Evolutionary conservation across 2,329 filamentous ascomycete genomes (phyloP), one percentile per base, ranked within the genome.

Genomic region (Nannizzia gypsea): DNA sequence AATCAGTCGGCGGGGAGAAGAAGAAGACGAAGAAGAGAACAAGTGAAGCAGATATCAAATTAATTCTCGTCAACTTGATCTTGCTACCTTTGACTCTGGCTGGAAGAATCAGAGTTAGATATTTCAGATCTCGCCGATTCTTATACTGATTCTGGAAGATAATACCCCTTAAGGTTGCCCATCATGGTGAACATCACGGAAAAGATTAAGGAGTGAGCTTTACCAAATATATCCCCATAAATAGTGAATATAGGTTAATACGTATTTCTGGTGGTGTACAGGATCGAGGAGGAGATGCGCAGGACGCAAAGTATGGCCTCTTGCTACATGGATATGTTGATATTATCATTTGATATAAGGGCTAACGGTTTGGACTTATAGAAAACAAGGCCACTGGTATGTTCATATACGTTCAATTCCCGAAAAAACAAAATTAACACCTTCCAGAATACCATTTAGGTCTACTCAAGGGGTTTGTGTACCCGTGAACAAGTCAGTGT

Each of bases 251-350:
- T 56, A 26, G 62, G 61, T 70, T 67, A 50, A 57, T 61, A n/a
- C 59, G 60, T 58, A 11, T 54, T 8, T 54, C 50, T 40, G n/a
- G 13, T 56, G 54, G 3, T 24, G 20, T 56, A 46, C 67, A 96
- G 92, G 85, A 99, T 99, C 70, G 93, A 99, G 83, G 91, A 96
- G 78, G 93, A 99, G 87, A 99, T 99, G 93, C 86, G 84, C 74
- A 92, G 84, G 84, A 99, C 93, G 70, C 93, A 99, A 80, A 99
- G 92, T 96, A 84, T 80, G 83, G 69, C 44, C 57, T 46, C 8
- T 61, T 57, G 59, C 58, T 48, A 63, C 62, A 58, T 56, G 36
- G 44, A 60, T 59, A 48, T 46, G 15, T 20, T 22, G 8, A 11
- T 46, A 22, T 46, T 20, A 28, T 59, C 54, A 64, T 61, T 66